A percentile compares a stretch with the other conserved stretches of the same genome.
phyloP scores from a whole-genome alignment of 352 stramenopile species.

The Aphanomyces astaci region DNA sequence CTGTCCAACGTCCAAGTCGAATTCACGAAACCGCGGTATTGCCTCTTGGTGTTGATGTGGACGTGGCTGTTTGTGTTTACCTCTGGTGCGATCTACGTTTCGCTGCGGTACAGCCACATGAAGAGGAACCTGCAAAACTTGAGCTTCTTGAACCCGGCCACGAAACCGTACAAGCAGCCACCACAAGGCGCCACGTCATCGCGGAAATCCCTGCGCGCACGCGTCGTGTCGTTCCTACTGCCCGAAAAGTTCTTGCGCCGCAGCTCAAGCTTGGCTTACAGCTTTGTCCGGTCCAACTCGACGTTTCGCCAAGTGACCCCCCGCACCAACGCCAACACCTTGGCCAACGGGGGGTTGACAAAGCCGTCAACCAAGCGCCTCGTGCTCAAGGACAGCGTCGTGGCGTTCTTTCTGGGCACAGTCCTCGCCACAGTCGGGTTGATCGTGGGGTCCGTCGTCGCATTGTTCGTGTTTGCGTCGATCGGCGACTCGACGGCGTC shows the following conservation, averaged over 20 bases:
- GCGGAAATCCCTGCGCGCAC: background rate
- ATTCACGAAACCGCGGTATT: background rate
- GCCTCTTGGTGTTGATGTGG: background rate
- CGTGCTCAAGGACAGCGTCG: background rate
- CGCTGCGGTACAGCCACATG: background rate
- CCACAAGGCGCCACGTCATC: background rate
- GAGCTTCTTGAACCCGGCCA: background rate
- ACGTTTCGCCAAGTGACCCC: background rate
- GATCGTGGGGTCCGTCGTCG: background rate
- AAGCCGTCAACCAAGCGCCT: background rate
- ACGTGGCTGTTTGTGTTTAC: background rate
- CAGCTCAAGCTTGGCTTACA: background rate
- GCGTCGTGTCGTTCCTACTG: background rate
- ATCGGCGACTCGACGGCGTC: background rate
- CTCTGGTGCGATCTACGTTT: background rate
- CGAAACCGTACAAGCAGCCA: background rate
- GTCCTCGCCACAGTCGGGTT: background rate
- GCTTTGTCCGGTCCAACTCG: background rate
- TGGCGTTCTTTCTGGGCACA: background rate
- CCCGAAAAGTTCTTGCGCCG: background rate
- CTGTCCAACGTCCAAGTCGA: background rate
- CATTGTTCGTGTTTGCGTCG: background rate
- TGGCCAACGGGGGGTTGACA: background rate
- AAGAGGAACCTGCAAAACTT: background rate
- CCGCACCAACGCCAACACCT: background rate